Evolutionary conservation across 108 stramenopile genomes (phyloP).

Genomic region (Skeletonema potamos): DNA sequence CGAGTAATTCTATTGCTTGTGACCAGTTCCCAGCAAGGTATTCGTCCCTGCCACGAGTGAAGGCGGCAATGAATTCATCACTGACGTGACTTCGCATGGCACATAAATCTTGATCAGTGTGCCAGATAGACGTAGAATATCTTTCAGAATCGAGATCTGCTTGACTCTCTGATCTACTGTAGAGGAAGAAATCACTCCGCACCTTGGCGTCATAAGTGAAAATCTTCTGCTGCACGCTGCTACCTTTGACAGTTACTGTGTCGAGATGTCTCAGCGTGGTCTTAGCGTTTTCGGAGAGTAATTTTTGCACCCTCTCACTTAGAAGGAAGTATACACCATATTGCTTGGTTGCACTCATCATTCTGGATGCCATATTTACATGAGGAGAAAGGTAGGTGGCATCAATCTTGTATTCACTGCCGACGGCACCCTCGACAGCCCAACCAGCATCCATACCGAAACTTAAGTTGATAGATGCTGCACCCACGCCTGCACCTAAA

Average conservation of each 20-base stretch:
- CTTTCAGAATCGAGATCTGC: slow-evolving; percentile 70
- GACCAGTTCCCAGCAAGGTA: slow-evolving; percentile 82
- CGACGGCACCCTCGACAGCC: slow-evolving; percentile 95
- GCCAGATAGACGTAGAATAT: slow-evolving; percentile 65
- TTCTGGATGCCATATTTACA: slow-evolving; percentile 94
- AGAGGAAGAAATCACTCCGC: slow-evolving; percentile 81
- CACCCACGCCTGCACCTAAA: slow-evolving; percentile 71
- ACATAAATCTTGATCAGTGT: slow-evolving; percentile 76
- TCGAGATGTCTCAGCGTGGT: slow-evolving; percentile 84
- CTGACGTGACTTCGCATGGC: slow-evolving; percentile 82
- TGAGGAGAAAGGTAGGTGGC: slow-evolving; percentile 96
- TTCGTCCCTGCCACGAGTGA: slow-evolving; percentile 61
- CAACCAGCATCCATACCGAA: slow-evolving; percentile 97
- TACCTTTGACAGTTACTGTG: slow-evolving; percentile 93
- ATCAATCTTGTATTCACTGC: slow-evolving; percentile 90
- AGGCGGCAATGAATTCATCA: slow-evolving; percentile 70
- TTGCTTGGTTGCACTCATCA: slow-evolving; percentile 91
- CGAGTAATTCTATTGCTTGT: slow-evolving; percentile 54
- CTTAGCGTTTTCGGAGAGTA: slow-evolving; percentile 67
- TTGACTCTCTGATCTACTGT: slow-evolving; percentile 62
- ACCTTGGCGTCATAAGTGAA: slow-evolving; percentile 88
- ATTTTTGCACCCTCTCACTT: slow-evolving; percentile 80
- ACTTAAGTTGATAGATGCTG: slow-evolving; percentile 74
- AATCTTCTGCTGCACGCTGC: slow-evolving; percentile 78
- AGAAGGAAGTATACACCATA: slow-evolving; percentile 79